phyloP scores from a whole-genome alignment of 805 yeast species.

The Yarrowia sp. region DNA sequence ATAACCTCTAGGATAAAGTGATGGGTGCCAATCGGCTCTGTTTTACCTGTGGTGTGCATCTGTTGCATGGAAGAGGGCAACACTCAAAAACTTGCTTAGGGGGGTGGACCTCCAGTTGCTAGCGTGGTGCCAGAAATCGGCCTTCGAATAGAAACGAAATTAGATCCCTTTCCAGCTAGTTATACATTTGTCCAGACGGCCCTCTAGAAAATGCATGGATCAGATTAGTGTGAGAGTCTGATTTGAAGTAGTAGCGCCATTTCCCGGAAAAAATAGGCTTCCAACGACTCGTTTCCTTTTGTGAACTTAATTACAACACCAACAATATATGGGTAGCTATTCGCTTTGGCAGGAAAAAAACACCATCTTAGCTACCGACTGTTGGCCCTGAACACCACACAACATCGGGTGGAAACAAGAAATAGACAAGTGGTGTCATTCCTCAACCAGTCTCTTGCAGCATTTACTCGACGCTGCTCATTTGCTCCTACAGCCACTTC shows the following conservation, averaged over 20 bases:
- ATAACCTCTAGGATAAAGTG: constrained; percentile 15
- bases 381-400: not conserved
- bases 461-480: not conserved
- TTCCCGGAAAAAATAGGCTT: constrained; percentile 11
- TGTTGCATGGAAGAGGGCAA: constrained; percentile 11
- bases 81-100: not conserved
- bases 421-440: not conserved
- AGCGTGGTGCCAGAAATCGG: not conserved
- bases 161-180: not conserved
- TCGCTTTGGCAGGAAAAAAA: not conserved
- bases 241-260: not conserved
- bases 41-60: not conserved
- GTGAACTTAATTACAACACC: constrained; percentile 19
- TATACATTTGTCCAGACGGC: too few species aligned
- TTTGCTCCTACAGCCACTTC: not conserved
- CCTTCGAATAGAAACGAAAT: not conserved
- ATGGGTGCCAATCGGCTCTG: not conserved
- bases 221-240: not conserved
- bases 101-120: not conserved
- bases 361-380: not conserved
- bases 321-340: constrained; percentile 20
- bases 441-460: not conserved
- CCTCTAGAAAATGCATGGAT: constrained; percentile 3
- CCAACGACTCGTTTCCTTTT: constrained; percentile 16
- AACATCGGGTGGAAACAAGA: not conserved